Evolutionary conservation across 345 rosid species (phyloP).

Genomic region (Pugionium cornutum): DNA sequence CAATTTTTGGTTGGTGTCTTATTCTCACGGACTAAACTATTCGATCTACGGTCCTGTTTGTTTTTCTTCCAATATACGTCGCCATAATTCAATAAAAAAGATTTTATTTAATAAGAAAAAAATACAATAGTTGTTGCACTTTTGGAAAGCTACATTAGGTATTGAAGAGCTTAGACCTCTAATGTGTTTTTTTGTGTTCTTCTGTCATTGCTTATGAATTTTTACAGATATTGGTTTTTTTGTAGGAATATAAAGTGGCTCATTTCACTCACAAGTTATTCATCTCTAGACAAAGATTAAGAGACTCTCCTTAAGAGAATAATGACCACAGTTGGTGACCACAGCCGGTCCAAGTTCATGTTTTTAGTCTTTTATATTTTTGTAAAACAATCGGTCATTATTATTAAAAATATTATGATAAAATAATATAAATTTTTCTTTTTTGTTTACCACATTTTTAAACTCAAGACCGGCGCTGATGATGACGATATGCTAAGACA

Average conservation of each 20-base stretch:
- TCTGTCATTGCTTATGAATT: conserved; percentile 6
- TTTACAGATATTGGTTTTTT: conserved; percentile 7
- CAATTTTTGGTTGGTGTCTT: conserved; percentile 23
- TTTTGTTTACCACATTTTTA: no score
- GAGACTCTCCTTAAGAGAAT: conserved; percentile 52
- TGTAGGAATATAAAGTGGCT: conserved; percentile 6
- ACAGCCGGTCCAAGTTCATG: no score
- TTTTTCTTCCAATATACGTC: not conserved
- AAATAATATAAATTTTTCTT: no score
- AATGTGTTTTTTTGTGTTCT: conserved; percentile 6
- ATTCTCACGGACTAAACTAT: conserved; percentile 1
- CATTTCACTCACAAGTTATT: conserved; percentile 47
- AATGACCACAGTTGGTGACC: no score
- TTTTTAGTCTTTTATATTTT: no score
- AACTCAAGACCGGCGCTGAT: no score
- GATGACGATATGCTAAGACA: conserved; percentile 37
- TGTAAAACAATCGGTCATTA: no score
- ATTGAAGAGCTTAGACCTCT: not conserved
- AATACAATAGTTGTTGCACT: not conserved
- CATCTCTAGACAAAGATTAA: conserved; percentile 38
- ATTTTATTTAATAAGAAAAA: not conserved
- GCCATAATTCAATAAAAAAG: not conserved
- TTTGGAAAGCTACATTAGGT: conserved; percentile 23
- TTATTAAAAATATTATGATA: no score
- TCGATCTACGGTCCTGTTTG: not conserved